Evolutionary conservation across 208 protist genomes (phyloP).

Genomic region (Wallacemonas collosoma): DNA sequence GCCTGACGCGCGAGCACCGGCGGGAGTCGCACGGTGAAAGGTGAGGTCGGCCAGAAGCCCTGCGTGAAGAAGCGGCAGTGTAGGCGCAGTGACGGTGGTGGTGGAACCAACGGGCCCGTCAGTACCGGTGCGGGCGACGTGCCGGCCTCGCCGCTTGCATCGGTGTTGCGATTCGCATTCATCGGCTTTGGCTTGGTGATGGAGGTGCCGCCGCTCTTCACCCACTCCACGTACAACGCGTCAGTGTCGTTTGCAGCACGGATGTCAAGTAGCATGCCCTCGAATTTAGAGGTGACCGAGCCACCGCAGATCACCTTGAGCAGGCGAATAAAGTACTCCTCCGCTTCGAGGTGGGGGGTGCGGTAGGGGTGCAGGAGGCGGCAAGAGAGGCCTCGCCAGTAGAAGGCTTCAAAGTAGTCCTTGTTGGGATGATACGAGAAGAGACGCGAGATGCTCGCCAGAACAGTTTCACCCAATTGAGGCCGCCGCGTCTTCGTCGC

Average conservation of each 20-base stretch:
- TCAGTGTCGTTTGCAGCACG: constrained; percentile 38
- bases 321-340: constrained; percentile 91
- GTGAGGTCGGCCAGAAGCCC: constrained; percentile 87
- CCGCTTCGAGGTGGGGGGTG: constrained; percentile 71
- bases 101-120: background rate
- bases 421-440: constrained; percentile 93
- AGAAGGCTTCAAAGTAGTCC: constrained; percentile 96
- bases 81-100: constrained; percentile 43
- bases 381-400: constrained; percentile 94
- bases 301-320: constrained; percentile 95
- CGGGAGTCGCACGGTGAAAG: constrained; percentile 39
- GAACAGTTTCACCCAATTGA: constrained; percentile 24
- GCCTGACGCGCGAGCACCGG: constrained; percentile 43
- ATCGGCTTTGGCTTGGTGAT: constrained; percentile 21
- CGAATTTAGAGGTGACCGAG: constrained; percentile 94
- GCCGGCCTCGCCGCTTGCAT: constrained; percentile 11
- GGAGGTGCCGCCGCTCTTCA: constrained; percentile 12
- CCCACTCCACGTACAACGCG: constrained; percentile 46
- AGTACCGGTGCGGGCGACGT: background rate
- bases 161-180: constrained; percentile 3
- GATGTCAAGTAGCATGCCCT: constrained; percentile 94
- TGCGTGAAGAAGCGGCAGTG: constrained; percentile 90
- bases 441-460: constrained; percentile 59
- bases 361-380: constrained; percentile 90
- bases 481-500: background rate